These are phyloP conservation scores for Pythium volutum DNA, from an alignment of 352 stramenopile species.

Conservation along the genomic window DNA sequence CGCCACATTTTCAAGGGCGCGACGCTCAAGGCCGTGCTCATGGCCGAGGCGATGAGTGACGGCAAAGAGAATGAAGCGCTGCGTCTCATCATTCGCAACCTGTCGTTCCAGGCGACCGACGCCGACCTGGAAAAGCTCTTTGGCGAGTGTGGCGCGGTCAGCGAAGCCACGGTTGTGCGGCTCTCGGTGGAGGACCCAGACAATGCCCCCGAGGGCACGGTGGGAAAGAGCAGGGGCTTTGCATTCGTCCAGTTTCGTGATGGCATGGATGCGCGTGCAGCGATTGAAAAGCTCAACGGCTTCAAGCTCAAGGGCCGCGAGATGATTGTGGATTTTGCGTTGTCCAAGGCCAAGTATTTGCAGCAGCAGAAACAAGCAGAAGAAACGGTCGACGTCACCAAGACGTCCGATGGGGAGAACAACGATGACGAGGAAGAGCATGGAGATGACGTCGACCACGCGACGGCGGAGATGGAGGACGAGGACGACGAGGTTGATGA, in stretches of 20 bases:
- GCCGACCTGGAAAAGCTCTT: slow-evolving; percentile 74
- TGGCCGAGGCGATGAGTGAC: slow-evolving; percentile 27
- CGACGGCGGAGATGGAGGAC: slow-evolving; percentile 35
- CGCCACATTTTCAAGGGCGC: slow-evolving; percentile 81
- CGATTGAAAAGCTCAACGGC: slow-evolving; percentile 76
- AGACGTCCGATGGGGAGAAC: slow-evolving; percentile 26
- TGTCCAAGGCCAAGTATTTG: slow-evolving; percentile 78
- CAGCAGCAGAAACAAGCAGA: slow-evolving; percentile 52
- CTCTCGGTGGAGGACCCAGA: slow-evolving; percentile 58
- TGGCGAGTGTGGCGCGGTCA: slow-evolving; percentile 53
- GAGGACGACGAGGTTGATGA: slow-evolving; percentile 32
- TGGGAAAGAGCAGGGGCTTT: slow-evolving; percentile 76
- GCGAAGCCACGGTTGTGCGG: slow-evolving; percentile 71
- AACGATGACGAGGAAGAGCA: slow-evolving; percentile 28
- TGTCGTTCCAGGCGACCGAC: slow-evolving; percentile 78
- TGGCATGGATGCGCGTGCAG: slow-evolving; percentile 47
- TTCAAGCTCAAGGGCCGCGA: slow-evolving; percentile 77
- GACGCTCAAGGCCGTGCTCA: slow-evolving; percentile 57
- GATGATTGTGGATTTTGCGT: slow-evolving; percentile 85
- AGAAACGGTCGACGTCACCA: slow-evolving; percentile 32
- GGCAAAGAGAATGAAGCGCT: slow-evolving; percentile 44
- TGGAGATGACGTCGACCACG: slow-evolving; percentile 31
- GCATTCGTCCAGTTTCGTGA: slow-evolving; percentile 83
- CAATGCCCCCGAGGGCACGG: slow-evolving; percentile 26
- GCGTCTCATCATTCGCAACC: slow-evolving; percentile 81